A percentile compares a stretch with the other conserved stretches of the same genome.
Conservation (phyloP, 2,329 filamentous ascomycete species). For the Claviceps purpurea region DNA sequence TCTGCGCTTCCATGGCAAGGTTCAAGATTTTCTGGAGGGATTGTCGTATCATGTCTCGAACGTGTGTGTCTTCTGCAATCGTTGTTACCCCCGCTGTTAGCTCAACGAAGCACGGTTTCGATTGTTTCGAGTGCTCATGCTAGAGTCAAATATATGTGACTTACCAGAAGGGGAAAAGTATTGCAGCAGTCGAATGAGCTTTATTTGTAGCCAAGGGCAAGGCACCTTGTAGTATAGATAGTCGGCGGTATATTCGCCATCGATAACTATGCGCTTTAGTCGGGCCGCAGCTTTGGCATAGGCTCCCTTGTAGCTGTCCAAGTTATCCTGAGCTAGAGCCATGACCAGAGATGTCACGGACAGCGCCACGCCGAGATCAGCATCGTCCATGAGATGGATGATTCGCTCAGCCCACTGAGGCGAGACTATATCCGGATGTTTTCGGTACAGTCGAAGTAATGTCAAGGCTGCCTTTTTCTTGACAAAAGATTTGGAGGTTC, state of each 20-base stretch:
- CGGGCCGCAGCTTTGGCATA: slow-evolving; percentile 88
- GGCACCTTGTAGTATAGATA: slow-evolving; percentile 99
- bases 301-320: slow-evolving; percentile 86
- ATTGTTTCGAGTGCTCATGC: neutral
- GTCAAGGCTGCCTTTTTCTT: slow-evolving; percentile 98
- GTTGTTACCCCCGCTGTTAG: neutral
- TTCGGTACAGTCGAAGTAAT: slow-evolving; percentile 82
- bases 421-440: slow-evolving; percentile 85
- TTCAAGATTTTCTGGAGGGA: slow-evolving; percentile 86
- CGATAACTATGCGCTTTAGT: slow-evolving; percentile 79
- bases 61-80: slow-evolving; percentile 68
- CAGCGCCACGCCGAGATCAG: slow-evolving; percentile 82
- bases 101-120: neutral
- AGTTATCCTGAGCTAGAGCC: slow-evolving; percentile 83
- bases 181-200: slow-evolving; percentile 79
- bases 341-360: slow-evolving; percentile 94
- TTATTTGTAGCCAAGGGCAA: slow-evolving; percentile 96
- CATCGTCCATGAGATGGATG: slow-evolving; percentile 96
- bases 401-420: slow-evolving; percentile 96
- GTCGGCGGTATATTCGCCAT: slow-evolving; percentile 77
- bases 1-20: slow-evolving; percentile 80
- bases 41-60: slow-evolving; percentile 82
- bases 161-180: slow-evolving; percentile 89
- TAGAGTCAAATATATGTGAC: slow-evolving; percentile 9
- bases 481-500: slow-evolving; percentile 82